Conservation (phyloP, 345 rosid species). For the Kernera saxatilis region DNA sequence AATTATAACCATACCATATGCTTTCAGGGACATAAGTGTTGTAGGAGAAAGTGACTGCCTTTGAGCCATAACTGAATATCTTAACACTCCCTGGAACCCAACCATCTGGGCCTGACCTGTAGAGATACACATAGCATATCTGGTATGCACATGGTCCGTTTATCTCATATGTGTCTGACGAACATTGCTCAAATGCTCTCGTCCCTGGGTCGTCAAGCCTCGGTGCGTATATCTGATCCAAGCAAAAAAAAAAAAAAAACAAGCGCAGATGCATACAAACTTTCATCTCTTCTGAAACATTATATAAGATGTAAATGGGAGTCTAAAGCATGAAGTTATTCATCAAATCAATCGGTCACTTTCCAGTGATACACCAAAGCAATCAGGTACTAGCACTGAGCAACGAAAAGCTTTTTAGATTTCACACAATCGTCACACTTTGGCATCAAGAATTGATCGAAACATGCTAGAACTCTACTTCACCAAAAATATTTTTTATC, state of each 20-base stretch:
- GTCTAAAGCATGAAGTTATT: neutral
- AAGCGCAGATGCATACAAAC: neutral
- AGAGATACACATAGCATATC: slow-evolving; percentile 51
- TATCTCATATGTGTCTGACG: slow-evolving; percentile 51
- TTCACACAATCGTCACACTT: too few relatives aligned
- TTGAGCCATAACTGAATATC: slow-evolving; percentile 35
- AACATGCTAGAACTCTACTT: too few relatives aligned
- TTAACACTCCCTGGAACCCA: slow-evolving; percentile 60
- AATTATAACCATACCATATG: slow-evolving; percentile 67
- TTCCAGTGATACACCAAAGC: too few relatives aligned
- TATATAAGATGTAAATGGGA: neutral
- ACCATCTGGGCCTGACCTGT: slow-evolving; percentile 55
- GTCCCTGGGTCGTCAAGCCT: slow-evolving; percentile 52
- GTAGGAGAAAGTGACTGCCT: slow-evolving; percentile 40
- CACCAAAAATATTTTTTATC: too few relatives aligned
- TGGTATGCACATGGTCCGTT: slow-evolving; percentile 57
- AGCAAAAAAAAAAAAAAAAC: too few relatives aligned
- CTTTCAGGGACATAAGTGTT: slow-evolving; percentile 42
- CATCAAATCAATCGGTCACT: neutral
- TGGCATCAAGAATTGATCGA: too few relatives aligned
- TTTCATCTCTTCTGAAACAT: neutral
- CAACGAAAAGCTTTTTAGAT: too few relatives aligned
- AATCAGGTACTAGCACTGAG: too few relatives aligned
- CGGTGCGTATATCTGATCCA: slow-evolving; percentile 48
- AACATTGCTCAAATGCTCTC: slow-evolving; percentile 56